Percentiles rank a stretch among this genome's conserved stretches.
Conservation (phyloP, 768 basidiomycete genomes). For the Lentinula edodes region DNA sequence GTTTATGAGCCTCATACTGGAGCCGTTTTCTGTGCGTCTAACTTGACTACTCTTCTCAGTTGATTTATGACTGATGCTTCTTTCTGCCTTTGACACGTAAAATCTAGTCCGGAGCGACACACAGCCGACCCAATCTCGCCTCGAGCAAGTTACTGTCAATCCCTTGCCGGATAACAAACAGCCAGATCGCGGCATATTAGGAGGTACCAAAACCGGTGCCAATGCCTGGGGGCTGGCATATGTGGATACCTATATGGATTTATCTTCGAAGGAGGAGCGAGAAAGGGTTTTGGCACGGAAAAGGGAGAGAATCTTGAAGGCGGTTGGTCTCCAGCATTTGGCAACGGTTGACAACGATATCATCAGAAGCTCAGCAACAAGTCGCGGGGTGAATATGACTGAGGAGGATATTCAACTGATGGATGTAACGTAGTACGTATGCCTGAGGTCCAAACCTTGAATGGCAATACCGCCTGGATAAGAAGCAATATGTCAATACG, state of each 20-base stretch:
- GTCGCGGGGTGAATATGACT: neutral
- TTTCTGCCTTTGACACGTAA: constrained; percentile 1
- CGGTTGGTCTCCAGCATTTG: neutral
- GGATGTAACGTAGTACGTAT: neutral
- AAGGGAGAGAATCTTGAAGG: neutral
- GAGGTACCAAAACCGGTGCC: constrained; percentile 71
- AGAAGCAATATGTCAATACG: no score
- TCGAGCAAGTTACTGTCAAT: constrained; percentile 33
- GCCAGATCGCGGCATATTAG: constrained; percentile 36
- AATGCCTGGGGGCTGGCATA: constrained; percentile 79
- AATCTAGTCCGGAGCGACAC: constrained; percentile 67
- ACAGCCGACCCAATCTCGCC: constrained; percentile 61
- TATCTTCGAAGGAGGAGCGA: neutral
- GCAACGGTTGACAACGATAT: neutral
- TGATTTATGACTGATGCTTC: no score
- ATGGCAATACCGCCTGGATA: no score
- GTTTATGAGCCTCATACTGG: constrained; percentile 82
- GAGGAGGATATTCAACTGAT: neutral
- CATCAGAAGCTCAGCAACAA: neutral
- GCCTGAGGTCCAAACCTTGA: no score
- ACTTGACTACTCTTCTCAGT: neutral
- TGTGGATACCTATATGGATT: constrained; percentile 58
- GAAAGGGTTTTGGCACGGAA: neutral
- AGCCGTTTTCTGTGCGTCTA: constrained; percentile 61
- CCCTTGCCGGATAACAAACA: constrained; percentile 30